These are phyloP conservation scores for Fonsecaea multimorphosa DNA, from an alignment of 2,329 filamentous ascomycete species.

Conservation along the genomic window DNA sequence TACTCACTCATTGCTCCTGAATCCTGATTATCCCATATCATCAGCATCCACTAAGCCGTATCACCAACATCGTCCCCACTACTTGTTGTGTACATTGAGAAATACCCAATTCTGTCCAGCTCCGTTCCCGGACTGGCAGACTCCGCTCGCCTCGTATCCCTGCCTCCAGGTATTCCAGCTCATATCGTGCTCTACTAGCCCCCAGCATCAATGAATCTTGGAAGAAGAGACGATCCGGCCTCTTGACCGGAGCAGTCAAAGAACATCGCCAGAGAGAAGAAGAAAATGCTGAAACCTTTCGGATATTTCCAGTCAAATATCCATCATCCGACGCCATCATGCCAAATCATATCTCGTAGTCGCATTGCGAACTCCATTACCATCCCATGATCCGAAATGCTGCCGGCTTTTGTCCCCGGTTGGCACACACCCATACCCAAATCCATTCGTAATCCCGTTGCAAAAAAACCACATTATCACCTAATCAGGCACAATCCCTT, in stretches of 20 bases:
- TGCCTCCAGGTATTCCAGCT: not conserved
- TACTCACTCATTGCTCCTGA: not conserved
- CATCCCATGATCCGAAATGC: conserved; percentile 24
- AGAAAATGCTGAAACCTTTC: not conserved
- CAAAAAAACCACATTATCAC: conserved; percentile 19
- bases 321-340: conserved; percentile 29
- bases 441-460: conserved; percentile 18
- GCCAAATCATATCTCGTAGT: conserved; percentile 36
- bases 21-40: conserved; percentile 1
- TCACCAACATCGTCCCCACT: conserved; percentile 1
- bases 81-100: conserved; percentile 5
- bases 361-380: conserved; percentile 29
- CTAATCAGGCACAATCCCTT: conserved; percentile 11
- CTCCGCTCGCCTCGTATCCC: not conserved
- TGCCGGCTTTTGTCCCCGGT: conserved; percentile 25
- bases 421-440: conserved; percentile 1
- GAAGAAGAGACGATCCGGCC: not conserved
- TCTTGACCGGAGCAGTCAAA: not conserved
- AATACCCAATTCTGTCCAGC: conserved; percentile 3
- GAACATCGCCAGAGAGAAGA: not conserved
- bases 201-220: not conserved
- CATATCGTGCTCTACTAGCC: conserved; percentile 1
- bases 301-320: not conserved
- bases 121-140: conserved; percentile 1
- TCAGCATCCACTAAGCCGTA: not conserved